phyloP scores from a whole-genome alignment of 345 rosid species.

The Linum tenue region DNA sequence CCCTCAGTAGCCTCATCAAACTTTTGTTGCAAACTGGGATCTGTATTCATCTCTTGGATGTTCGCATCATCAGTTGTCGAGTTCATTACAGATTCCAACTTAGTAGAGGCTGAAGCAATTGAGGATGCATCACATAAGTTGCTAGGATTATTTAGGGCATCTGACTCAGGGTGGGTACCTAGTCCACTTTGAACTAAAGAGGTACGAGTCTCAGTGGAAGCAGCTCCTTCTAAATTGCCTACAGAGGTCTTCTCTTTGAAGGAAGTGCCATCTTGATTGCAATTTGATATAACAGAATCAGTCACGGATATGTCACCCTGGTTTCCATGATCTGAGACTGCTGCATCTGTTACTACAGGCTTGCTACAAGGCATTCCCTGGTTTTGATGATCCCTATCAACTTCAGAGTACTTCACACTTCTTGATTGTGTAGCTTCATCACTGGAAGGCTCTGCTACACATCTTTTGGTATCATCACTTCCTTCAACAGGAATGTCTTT shows the following conservation, averaged over 20 bases:
- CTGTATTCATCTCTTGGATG: slow-evolving; percentile 21
- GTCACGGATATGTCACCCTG: slow-evolving; percentile 23
- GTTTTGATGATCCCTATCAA: slow-evolving; percentile 28
- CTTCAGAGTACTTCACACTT: slow-evolving; percentile 28
- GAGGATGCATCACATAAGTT: slow-evolving; percentile 17
- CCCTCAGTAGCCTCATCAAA: slow-evolving; percentile 26
- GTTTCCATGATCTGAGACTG: slow-evolving; percentile 19
- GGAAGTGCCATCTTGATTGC: slow-evolving; percentile 33
- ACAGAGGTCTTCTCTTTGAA: slow-evolving; percentile 25
- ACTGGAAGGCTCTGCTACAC: slow-evolving; percentile 25
- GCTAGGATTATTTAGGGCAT: slow-evolving; percentile 21
- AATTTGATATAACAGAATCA: slow-evolving; percentile 27
- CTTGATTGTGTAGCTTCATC: slow-evolving; percentile 26
- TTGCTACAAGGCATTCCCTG: slow-evolving; percentile 26
- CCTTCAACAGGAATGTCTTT: slow-evolving; percentile 30
- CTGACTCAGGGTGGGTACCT: slow-evolving; percentile 33
- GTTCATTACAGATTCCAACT: slow-evolving; percentile 31
- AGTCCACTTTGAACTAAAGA: slow-evolving; percentile 24
- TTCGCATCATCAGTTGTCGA: slow-evolving; percentile 28
- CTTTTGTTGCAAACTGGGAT: slow-evolving; percentile 24
- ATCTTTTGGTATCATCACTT: slow-evolving; percentile 28
- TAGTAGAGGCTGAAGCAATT: slow-evolving; percentile 28
- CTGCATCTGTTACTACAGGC: slow-evolving; percentile 10
- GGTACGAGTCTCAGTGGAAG: slow-evolving; percentile 26
- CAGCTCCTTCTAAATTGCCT: slow-evolving; percentile 18